phyloP scores from a whole-genome alignment of 2,329 filamentous ascomycete species.

The Corynespora cassiicola region DNA sequence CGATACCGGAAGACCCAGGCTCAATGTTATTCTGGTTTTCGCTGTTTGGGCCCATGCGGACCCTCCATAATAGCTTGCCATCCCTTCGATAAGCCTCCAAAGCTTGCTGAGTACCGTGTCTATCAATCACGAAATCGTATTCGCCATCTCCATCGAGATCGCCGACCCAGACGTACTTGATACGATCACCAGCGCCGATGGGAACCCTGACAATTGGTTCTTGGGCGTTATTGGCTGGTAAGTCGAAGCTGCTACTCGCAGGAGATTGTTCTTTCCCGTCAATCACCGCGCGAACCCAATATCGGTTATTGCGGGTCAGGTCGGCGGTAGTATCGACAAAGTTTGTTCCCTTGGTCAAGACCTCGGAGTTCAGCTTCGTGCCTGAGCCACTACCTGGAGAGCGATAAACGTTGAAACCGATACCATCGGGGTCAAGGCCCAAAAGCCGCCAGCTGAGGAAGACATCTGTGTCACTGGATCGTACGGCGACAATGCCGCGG shows the following conservation, averaged over 20 bases:
- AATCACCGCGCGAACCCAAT: slow-evolving; percentile 9
- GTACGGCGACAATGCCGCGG: slow-evolving; percentile 9
- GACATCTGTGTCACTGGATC: slow-evolving; percentile 4
- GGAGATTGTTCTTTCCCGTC: slow-evolving; percentile 8
- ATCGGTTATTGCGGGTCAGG: slow-evolving; percentile 3
- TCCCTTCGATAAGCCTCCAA: slow-evolving; percentile 12
- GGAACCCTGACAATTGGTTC: slow-evolving; percentile 10
- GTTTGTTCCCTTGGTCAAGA: slow-evolving; percentile 11
- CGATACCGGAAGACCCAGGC: slow-evolving; percentile 12
- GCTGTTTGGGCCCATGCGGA: slow-evolving; percentile 12
- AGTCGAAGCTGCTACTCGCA: slow-evolving; percentile 10
- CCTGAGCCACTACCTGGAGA: slow-evolving; percentile 2
- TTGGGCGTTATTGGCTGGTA: slow-evolving; percentile 4
- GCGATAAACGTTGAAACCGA: slow-evolving; percentile 16
- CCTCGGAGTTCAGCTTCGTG: slow-evolving; percentile 7
- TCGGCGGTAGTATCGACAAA: slow-evolving; percentile 9
- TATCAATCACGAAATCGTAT: slow-evolving; percentile 14
- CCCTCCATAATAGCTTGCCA: slow-evolving; percentile 13
- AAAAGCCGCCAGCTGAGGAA: slow-evolving; percentile 14
- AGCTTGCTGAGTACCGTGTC: slow-evolving; percentile 8
- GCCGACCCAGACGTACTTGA: slow-evolving; percentile 15
- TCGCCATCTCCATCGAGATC: slow-evolving; percentile 15
- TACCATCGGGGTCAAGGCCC: slow-evolving; percentile 5
- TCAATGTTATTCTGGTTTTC: slow-evolving; percentile 16
- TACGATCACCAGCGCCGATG: slow-evolving; percentile 2